These are phyloP conservation scores for Austroboletus novae-zelandiae DNA, from an alignment of 1,284 basidiomycete species.

Conservation along the genomic window DNA sequence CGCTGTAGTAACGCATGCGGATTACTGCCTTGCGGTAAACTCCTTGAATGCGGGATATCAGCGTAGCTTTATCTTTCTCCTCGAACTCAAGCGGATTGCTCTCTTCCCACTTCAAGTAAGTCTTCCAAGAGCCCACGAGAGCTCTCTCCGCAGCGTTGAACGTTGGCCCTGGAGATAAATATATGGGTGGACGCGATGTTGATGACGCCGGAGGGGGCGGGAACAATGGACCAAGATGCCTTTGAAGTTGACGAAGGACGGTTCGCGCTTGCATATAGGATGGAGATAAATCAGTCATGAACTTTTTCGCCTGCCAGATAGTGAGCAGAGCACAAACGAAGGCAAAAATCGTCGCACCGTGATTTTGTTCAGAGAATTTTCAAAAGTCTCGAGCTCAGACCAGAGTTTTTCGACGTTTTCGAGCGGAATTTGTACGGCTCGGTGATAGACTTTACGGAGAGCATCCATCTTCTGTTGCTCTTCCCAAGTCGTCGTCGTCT, in stretches of 20 bases:
- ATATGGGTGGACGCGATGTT: conserved; percentile 45
- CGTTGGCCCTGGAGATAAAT: conserved; percentile 71
- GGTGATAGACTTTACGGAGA: conserved; percentile 89
- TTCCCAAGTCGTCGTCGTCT: conserved; percentile 87
- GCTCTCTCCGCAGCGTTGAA: conserved; percentile 74
- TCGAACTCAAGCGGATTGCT: conserved; percentile 91
- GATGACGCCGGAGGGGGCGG: conserved; percentile 47
- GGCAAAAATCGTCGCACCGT: conserved; percentile 50
- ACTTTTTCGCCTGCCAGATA: conserved; percentile 80
- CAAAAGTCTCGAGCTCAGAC: conserved; percentile 94
- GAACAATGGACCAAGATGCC: conserved; percentile 65
- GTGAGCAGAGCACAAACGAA: conserved; percentile 8
- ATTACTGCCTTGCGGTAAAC: conserved; percentile 89
- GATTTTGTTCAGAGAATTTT: conserved; percentile 87
- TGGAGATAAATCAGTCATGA: conserved; percentile 81
- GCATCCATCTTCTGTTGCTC: conserved; percentile 95
- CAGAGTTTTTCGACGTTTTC: conserved; percentile 93
- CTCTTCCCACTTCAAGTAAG: conserved; percentile 95
- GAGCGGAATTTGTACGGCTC: conserved; percentile 91
- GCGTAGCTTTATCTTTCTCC: conserved; percentile 70
- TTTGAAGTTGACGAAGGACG: conserved; percentile 81
- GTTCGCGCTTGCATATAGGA: conserved; percentile 93
- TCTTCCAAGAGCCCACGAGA: conserved; percentile 83
- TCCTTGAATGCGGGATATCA: conserved; percentile 73
- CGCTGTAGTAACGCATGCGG: conserved; percentile 91